Conservation (phyloP, 2,329 filamentous ascomycete genomes). For the Stylonectria norvegica region DNA sequence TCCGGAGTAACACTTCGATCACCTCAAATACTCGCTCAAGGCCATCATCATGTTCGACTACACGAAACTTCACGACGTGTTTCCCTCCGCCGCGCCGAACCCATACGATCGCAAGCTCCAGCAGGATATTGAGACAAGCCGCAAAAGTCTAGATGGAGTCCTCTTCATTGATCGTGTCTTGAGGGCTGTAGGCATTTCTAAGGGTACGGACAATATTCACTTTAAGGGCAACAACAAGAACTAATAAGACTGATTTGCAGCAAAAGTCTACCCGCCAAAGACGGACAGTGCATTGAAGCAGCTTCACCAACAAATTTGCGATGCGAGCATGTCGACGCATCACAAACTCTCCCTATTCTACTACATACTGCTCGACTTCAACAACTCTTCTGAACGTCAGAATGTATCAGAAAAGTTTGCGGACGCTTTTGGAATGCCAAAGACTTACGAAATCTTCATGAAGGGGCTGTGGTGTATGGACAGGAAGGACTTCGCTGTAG, state of each 20-base stretch:
- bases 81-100: slow-evolving; percentile 56
- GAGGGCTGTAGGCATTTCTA: slow-evolving; percentile 63
- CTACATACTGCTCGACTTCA: slow-evolving; percentile 77
- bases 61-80: slow-evolving; percentile 65
- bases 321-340: slow-evolving; percentile 61
- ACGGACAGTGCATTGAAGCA: slow-evolving; percentile 63
- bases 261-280: slow-evolving; percentile 71
- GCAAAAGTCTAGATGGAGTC: slow-evolving; percentile 64
- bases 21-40: background rate
- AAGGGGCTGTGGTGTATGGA: slow-evolving; percentile 81
- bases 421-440: slow-evolving; percentile 61
- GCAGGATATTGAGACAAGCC: slow-evolving; percentile 62
- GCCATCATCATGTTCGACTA: slow-evolving; percentile 56
- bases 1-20: background rate
- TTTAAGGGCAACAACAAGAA: accelerated
- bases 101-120: slow-evolving; percentile 60
- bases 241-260: slow-evolving; percentile 31
- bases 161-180: slow-evolving; percentile 80
- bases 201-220: slow-evolving; percentile 46
- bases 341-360: slow-evolving; percentile 81
- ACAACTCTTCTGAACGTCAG: slow-evolving; percentile 49
- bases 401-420: slow-evolving; percentile 57
- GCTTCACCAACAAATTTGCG: slow-evolving; percentile 67
- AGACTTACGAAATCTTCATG: slow-evolving; percentile 76
- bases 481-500: slow-evolving; percentile 62